Evolutionary conservation across 2,329 filamentous ascomycete genomes (phyloP).

Genomic region (Zopfia rhizophila): DNA sequence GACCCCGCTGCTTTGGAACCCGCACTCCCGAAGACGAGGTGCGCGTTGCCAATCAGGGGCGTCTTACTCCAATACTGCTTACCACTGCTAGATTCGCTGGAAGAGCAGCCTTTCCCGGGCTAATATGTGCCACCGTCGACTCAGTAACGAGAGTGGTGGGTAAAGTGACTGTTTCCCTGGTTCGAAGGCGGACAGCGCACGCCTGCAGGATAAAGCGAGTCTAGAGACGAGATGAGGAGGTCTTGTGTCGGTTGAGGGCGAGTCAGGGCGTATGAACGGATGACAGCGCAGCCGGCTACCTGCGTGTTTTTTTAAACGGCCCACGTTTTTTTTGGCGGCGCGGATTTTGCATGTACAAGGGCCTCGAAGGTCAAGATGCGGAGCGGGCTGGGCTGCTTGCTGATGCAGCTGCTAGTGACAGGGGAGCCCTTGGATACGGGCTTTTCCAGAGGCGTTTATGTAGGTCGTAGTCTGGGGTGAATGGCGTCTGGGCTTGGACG

Average conservation of each 20-base stretch:
- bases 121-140: slow-evolving; percentile 36
- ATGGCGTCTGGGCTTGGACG: slow-evolving; percentile 47
- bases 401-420: slow-evolving; percentile 45
- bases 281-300: slow-evolving; percentile 51
- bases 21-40: slow-evolving; percentile 42
- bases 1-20: slow-evolving; percentile 45
- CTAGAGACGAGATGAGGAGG: slow-evolving; percentile 38
- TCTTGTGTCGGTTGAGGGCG: slow-evolving; percentile 36
- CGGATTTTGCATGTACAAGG: slow-evolving; percentile 44
- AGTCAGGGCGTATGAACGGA: slow-evolving; percentile 49
- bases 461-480: slow-evolving; percentile 50
- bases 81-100: slow-evolving; percentile 6
- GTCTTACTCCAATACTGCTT: slow-evolving; percentile 24
- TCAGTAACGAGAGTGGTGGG: slow-evolving; percentile 12
- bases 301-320: slow-evolving; percentile 45
- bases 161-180: slow-evolving; percentile 4
- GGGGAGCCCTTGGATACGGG: slow-evolving; percentile 38
- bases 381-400: slow-evolving; percentile 46
- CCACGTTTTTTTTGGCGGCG: slow-evolving; percentile 49
- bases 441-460: slow-evolving; percentile 43
- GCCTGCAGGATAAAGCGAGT: slow-evolving; percentile 30
- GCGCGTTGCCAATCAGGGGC: slow-evolving; percentile 41
- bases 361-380: slow-evolving; percentile 39
- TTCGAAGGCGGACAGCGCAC: slow-evolving; percentile 15
- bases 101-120: slow-evolving; percentile 9